Evolutionary conservation across 441 rosid genomes (phyloP).

Genomic region (Adansonia madagascariensis): DNA sequence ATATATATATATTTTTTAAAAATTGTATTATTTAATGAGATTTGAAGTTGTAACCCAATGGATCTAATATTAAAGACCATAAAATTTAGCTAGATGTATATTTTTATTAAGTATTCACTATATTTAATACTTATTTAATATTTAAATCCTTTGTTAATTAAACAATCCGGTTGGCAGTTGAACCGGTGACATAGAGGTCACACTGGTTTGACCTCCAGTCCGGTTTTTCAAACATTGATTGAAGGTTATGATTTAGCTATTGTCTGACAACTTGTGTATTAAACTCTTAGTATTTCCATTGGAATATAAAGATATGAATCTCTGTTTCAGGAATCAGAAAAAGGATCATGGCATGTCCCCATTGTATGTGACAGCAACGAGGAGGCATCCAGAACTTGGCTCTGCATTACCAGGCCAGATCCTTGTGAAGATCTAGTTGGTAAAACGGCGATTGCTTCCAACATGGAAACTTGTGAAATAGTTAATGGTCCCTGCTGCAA

Average conservation of each 20-base stretch:
- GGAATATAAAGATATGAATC: slow-evolving; percentile 8
- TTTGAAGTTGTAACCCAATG: too few relatives aligned
- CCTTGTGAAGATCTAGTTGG: slow-evolving; percentile 22
- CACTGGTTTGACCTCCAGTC: too few relatives aligned
- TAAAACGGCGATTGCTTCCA: slow-evolving; percentile 10
- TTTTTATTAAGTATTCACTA: too few relatives aligned
- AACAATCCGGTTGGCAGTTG: too few relatives aligned
- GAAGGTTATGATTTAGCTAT: background rate
- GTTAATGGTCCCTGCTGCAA: slow-evolving; percentile 17
- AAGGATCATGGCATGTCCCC: slow-evolving; percentile 88
- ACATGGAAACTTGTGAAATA: slow-evolving; percentile 25
- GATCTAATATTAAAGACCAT: too few relatives aligned
- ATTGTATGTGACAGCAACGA: slow-evolving; percentile 35
- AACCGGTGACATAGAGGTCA: too few relatives aligned
- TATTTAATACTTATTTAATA: too few relatives aligned
- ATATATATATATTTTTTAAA: too few relatives aligned
- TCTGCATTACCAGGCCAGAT: slow-evolving; percentile 58
- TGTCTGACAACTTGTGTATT: background rate
- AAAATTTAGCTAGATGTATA: too few relatives aligned
- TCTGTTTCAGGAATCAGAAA: slow-evolving; percentile 72
- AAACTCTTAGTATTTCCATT: background rate
- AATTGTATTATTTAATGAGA: too few relatives aligned
- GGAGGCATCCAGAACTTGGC: slow-evolving; percentile 54
- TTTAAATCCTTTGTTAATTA: too few relatives aligned
- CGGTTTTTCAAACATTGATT: too few relatives aligned